phyloP scores from a whole-genome alignment of 176 grass and related monocot genomes.

The Avena sativa region DNA sequence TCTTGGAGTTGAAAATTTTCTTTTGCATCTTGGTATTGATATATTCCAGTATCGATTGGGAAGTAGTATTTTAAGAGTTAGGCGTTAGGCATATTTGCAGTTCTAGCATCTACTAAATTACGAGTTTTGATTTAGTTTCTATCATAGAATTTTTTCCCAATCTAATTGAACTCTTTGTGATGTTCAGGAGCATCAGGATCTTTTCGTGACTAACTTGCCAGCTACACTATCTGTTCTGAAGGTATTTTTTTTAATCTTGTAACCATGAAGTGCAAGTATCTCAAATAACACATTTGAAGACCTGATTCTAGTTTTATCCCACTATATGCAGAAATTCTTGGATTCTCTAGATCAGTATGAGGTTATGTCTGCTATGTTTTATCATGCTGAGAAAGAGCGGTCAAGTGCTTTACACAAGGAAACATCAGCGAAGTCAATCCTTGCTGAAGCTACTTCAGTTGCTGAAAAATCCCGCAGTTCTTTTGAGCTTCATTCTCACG shows the following conservation, averaged over 20 bases:
- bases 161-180: slow-evolving; percentile 43
- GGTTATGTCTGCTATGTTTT: slow-evolving; percentile 69
- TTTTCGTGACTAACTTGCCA: slow-evolving; percentile 84
- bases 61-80: slow-evolving; percentile 34
- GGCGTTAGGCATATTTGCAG: slow-evolving; percentile 22
- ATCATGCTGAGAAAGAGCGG: slow-evolving; percentile 94
- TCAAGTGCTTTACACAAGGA: slow-evolving; percentile 83
- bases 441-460: slow-evolving; percentile 77
- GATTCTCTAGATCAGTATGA: slow-evolving; percentile 79
- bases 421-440: slow-evolving; percentile 75
- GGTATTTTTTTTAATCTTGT: slow-evolving; percentile 59
- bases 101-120: slow-evolving; percentile 22
- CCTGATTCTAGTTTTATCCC: slow-evolving; percentile 23
- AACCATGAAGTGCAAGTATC: slow-evolving; percentile 17
- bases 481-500: slow-evolving; percentile 79
- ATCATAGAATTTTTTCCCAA: slow-evolving; percentile 18
- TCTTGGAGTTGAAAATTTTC: slow-evolving; percentile 27
- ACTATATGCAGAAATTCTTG: slow-evolving; percentile 67
- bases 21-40: slow-evolving; percentile 39
- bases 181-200: slow-evolving; percentile 92
- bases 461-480: slow-evolving; percentile 74
- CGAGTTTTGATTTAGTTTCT: slow-evolving; percentile 22
- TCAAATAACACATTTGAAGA: slow-evolving; percentile 36
- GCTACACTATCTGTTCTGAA: slow-evolving; percentile 75
- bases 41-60: slow-evolving; percentile 4